Conservation (phyloP, 2,329 filamentous ascomycete genomes). For the Boeremia exigua region DNA sequence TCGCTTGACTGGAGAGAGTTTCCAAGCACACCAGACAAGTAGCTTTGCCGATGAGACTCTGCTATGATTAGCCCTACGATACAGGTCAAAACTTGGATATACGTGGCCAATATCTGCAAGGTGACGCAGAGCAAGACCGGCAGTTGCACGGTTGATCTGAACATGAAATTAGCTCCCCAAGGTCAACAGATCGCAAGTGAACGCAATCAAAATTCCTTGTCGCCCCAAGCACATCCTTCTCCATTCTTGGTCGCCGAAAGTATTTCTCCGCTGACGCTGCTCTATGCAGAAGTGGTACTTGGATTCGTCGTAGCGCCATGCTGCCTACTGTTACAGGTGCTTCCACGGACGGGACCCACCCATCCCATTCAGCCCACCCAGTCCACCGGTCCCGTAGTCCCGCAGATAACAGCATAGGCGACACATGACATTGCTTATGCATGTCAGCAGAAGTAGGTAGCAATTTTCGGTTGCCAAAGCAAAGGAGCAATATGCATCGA, state of each 20-base stretch:
- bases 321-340: background rate
- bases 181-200: background rate
- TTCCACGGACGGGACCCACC: background rate
- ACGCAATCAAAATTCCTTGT: background rate
- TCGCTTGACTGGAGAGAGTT: background rate
- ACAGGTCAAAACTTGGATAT: background rate
- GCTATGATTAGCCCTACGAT: background rate
- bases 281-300: background rate
- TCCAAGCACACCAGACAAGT: background rate
- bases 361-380: background rate
- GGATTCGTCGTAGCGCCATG: too few species aligned
- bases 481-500: background rate
- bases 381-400: background rate
- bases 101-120: background rate
- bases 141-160: background rate
- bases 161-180: background rate
- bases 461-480: background rate
- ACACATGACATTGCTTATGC: slow-evolving; percentile 6
- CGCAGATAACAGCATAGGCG: background rate
- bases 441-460: slow-evolving; percentile 3
- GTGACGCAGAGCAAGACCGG: background rate
- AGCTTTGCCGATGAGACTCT: background rate
- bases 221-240: background rate
- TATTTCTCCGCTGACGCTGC: background rate
- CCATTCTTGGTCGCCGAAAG: background rate